Conservation (phyloP, 176 grass and related monocot species). For the Phoenix roebelenii region DNA sequence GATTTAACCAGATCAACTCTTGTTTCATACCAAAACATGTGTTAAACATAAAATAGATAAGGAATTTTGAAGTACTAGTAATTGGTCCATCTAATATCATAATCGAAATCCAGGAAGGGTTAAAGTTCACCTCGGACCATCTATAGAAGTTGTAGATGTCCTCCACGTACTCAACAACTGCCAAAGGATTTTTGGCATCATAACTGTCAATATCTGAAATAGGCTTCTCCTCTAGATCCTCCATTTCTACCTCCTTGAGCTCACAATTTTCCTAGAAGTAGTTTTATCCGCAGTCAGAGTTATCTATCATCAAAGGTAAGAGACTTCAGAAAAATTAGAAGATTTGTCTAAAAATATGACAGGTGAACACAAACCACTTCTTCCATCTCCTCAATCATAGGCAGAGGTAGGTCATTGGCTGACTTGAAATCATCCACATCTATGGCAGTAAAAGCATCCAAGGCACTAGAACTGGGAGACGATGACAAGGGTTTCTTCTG, state of each 20-base stretch:
- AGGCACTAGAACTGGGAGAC: constrained; percentile 18
- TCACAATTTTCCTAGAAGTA: neutral
- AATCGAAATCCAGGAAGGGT: constrained; percentile 2
- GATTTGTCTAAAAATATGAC: too few species aligned
- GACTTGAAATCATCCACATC: constrained; percentile 15
- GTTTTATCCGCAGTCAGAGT: neutral
- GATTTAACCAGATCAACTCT: too few species aligned
- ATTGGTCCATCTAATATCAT: neutral
- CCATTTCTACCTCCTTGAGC: constrained; percentile 3
- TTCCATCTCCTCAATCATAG: constrained; percentile 37
- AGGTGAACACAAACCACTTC: constrained; percentile 29
- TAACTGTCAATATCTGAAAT: constrained; percentile 36
- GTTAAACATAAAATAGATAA: too few species aligned
- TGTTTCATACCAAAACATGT: too few species aligned
- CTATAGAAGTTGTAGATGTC: constrained; percentile 78
- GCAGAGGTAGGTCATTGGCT: constrained; percentile 19
- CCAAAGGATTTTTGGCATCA: constrained; percentile 59
- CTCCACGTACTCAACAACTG: constrained; percentile 67
- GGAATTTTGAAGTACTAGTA: too few species aligned
- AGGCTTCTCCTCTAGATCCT: neutral
- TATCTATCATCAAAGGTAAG: too few species aligned
- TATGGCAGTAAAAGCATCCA: constrained; percentile 4
- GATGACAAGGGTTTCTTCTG: constrained; percentile 25
- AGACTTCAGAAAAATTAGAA: neutral
- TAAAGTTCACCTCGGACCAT: constrained; percentile 41